Evolutionary conservation across 2,329 filamentous ascomycete species (phyloP).

Genomic region (Fusarium sp.): DNA sequence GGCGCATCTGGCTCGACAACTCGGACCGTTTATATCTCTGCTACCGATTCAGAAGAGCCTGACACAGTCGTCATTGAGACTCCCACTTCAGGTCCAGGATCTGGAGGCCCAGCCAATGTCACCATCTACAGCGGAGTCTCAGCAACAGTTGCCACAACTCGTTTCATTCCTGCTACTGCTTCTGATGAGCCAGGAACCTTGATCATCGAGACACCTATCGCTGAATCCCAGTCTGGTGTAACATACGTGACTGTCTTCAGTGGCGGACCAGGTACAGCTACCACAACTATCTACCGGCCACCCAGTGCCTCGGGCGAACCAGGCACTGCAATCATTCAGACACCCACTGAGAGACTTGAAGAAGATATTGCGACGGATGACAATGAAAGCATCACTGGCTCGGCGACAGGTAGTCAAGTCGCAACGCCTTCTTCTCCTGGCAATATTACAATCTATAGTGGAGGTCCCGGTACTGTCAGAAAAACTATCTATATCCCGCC

Average conservation of each 20-base stretch:
- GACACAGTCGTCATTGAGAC: slow-evolving; percentile 19
- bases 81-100: background rate
- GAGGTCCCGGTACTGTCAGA: slow-evolving; percentile 1
- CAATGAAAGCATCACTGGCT: background rate
- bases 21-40: slow-evolving; percentile 2
- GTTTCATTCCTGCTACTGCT: slow-evolving; percentile 5
- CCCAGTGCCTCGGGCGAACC: slow-evolving; percentile 1
- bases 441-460: background rate
- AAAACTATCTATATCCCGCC: slow-evolving; percentile 13
- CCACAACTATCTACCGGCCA: slow-evolving; percentile 6
- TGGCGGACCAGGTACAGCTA: slow-evolving; percentile 1
- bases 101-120: background rate
- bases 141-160: background rate
- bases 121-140: slow-evolving; percentile 14
- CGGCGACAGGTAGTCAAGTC: background rate
- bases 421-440: background rate
- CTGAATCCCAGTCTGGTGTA: background rate
- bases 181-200: slow-evolving; percentile 12
- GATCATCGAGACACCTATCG: slow-evolving; percentile 13
- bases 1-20: background rate
- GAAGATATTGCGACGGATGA: background rate
- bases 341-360: slow-evolving; percentile 5
- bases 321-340: slow-evolving; percentile 26
- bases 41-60: background rate
- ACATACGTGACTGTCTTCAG: slow-evolving; percentile 12